phyloP scores from a whole-genome alignment of 257 asterid genomes.

The Craterostigma plantagineum region DNA sequence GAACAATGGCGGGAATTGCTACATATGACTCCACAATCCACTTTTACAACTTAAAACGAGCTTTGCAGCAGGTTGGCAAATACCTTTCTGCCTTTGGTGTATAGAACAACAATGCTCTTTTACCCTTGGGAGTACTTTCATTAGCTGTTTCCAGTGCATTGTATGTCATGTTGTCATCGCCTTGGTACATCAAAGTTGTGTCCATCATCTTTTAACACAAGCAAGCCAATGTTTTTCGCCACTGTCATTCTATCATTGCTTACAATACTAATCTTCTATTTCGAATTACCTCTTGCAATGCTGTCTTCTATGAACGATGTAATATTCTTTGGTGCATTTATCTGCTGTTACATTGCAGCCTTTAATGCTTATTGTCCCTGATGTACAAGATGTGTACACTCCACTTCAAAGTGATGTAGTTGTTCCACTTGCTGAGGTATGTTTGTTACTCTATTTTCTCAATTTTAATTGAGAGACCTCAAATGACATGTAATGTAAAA shows the following conservation, averaged over 20 bases:
- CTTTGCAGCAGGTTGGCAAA: constrained; percentile 57
- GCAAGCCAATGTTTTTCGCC: too few species aligned
- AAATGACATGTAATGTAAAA: not conserved
- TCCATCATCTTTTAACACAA: too few species aligned
- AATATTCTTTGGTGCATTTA: not conserved
- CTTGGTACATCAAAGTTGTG: too few species aligned
- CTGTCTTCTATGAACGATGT: too few species aligned
- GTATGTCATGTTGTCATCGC: too few species aligned
- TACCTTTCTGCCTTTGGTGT: constrained; percentile 6
- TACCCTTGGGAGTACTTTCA: too few species aligned
- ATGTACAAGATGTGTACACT: constrained; percentile 91
- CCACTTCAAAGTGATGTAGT: constrained; percentile 86
- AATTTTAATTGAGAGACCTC: not conserved
- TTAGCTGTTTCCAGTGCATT: too few species aligned
- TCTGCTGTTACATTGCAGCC: constrained; percentile 47
- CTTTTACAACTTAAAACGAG: constrained; percentile 87
- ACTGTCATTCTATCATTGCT: too few species aligned
- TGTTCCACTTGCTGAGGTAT: constrained; percentile 87
- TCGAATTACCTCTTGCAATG: too few species aligned
- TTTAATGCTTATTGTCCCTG: constrained; percentile 94
- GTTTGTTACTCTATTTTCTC: constrained; percentile 13
- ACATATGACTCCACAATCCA: constrained; percentile 91
- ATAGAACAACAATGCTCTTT: not conserved
- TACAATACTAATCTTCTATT: too few species aligned
- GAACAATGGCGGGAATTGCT: constrained; percentile 89